Evolutionary conservation across 148 eudicot species (phyloP).

Genomic region (Vaccinium corymbosum): DNA sequence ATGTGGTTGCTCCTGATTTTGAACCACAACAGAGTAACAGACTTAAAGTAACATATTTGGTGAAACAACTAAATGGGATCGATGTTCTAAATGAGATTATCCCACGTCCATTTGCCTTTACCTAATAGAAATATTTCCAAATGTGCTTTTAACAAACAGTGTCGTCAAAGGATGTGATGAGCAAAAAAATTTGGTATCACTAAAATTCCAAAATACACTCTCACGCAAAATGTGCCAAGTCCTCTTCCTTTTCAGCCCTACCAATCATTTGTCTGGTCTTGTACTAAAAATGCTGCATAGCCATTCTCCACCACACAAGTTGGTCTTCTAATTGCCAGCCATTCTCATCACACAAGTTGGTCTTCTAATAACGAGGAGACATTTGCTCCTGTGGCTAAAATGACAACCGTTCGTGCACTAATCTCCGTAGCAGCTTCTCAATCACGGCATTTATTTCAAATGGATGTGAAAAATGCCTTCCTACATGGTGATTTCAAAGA

Average conservation of each 20-base stretch:
- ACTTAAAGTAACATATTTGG: neutral
- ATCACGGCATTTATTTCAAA: neutral
- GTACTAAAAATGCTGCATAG: neutral
- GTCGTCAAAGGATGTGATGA: constrained; percentile 2
- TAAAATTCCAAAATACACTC: neutral
- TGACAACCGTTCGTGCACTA: neutral
- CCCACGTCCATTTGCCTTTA: neutral
- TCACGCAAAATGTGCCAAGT: neutral
- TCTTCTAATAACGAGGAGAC: neutral
- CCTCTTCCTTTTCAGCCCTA: neutral
- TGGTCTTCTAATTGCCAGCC: constrained; percentile 3
- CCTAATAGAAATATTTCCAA: neutral
- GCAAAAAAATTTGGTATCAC: neutral
- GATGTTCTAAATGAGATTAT: neutral
- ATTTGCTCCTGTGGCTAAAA: neutral
- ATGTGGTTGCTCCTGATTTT: neutral
- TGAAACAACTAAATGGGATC: neutral
- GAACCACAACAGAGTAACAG: neutral
- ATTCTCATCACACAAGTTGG: neutral
- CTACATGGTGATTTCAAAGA: neutral
- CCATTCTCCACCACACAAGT: neutral
- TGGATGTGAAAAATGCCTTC: neutral
- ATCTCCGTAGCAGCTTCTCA: neutral
- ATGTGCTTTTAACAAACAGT: neutral
- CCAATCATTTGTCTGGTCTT: neutral